These are phyloP conservation scores for Musa troglodytarum DNA, from an alignment of 176 grass and related monocot genomes.

Conservation along the genomic window DNA sequence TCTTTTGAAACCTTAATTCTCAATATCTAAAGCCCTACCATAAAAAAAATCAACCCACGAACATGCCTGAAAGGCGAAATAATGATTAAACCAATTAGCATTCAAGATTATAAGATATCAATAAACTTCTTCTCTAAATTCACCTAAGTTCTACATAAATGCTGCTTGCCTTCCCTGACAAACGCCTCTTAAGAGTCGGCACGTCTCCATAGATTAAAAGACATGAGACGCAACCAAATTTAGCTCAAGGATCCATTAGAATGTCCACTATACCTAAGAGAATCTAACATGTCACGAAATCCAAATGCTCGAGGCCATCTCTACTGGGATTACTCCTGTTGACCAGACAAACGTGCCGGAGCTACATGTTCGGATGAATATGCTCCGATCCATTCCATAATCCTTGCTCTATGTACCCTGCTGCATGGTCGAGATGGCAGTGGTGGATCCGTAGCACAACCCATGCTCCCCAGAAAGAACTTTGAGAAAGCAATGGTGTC, in stretches of 20 bases:
- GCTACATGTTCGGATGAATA: not conserved
- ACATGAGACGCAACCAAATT: not conserved
- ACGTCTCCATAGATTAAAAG: not conserved
- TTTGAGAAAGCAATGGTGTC: conserved; percentile 44
- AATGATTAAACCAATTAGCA: too few relatives aligned
- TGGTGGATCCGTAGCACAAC: conserved; percentile 41
- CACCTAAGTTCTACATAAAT: not conserved
- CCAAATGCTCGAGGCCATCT: conserved; percentile 66
- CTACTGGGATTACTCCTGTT: conserved; percentile 28
- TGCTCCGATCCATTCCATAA: conserved; percentile 39
- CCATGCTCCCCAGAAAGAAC: conserved; percentile 44
- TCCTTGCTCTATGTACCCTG: conserved; percentile 77
- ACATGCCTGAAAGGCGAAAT: too few relatives aligned
- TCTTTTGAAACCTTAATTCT: too few relatives aligned
- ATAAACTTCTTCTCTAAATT: not conserved
- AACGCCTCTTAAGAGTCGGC: not conserved
- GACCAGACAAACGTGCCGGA: not conserved
- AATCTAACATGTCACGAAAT: conserved; percentile 49
- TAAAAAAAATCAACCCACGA: too few relatives aligned
- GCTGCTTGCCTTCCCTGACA: not conserved
- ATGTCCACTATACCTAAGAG: not conserved
- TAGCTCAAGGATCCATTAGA: too few relatives aligned
- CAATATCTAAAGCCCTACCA: too few relatives aligned
- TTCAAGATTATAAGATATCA: too few relatives aligned
- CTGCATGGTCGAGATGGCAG: conserved; percentile 36